Evolutionary conservation across 2,329 filamentous ascomycete genomes (phyloP), one percentile per base, ranked within the genome.

Genomic region (Epichloe festucae): DNA sequence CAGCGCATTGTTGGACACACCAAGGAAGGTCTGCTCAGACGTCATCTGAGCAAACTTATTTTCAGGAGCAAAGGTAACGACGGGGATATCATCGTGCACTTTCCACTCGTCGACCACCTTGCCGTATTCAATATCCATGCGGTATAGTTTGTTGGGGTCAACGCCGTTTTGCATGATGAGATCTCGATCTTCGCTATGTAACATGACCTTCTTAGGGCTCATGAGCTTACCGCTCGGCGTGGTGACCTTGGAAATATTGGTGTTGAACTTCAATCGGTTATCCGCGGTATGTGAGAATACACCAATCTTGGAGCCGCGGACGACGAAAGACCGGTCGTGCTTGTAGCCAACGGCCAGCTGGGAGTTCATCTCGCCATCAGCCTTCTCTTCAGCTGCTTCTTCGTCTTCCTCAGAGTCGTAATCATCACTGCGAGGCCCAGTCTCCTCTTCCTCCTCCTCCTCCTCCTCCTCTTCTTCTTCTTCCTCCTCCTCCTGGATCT

Each of bases 71-170:
- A 97, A 97, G 10, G 84, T 93, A 51, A 87, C 82, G 55, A 97
- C 87, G 0, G 88, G 85, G 51, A 98, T 96, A 64, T 97, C 88
- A 56, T 98, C 91, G 63, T 98, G 91, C 14, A 98, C 79, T 60
- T 95, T 95, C 93, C 93, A 98, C 68, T 98, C 93, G 63, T 98
- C 93, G 2, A 97, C 89, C 38, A 98, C 87, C 71, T 96, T 97
- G 58, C 93, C 93, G 60, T 94, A 94, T 67, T 98, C 91, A 44
- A 98, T 76, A 70, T 98, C 93, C 93, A 98, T 97, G 45, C 88
- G 87, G 67, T 90, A 98, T 1, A 98, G 77, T 49, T 88, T 89
- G 71, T 95, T 91, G 1, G 91, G 88, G 57, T 97, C 85, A 49
- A 83, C 66, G 47, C 77, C 75, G 60, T 94, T 90, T 66, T 96